Evolutionary conservation across 139 green algal genomes (phyloP), one percentile per base, ranked within the genome.

Genomic region (Chara braunii): DNA sequence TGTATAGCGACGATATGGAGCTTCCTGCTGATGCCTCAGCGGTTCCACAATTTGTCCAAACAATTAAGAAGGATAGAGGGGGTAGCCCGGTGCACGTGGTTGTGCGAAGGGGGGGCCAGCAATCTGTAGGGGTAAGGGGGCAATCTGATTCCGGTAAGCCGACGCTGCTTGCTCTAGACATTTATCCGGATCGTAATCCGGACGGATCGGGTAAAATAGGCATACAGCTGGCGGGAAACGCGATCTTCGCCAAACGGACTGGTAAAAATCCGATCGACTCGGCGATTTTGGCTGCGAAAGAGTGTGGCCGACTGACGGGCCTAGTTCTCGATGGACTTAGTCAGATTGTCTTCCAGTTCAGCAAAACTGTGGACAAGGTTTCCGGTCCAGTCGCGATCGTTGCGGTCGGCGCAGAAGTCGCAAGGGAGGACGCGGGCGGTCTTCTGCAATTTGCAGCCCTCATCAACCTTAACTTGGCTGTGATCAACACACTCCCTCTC

Each of bases 391-490:
- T 99, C 14, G 91, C 91, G n/a, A 96, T 97, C 42, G 81, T 99
- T 34, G 86, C 86, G 3, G 84, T 87, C 4, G 68, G 91, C 3
- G 78, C 81, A 2, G 88, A 98, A 74, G 87, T 97, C 23, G 88
- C 89, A 3, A 77, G 64, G 4, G 70, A 58, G 5, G 83, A 92
- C 73, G 22, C 72, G 0, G 60, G 74, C 23, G 84, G 85, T 28
- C 80, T 95, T 33, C 72, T 59, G 59, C 86, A 96, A 75, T 99
- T 97, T 79, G 88, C 85, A 6, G 92, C 91, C 24, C 86, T 97
- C 33, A 76, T 99, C 26, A 97, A 97, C 77, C 87, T 99, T 74
- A 99, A 99, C 79, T 81, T 99, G 56, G 94, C 91, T 1, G 76
- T 94, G 4, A 87, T 97, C 31, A 99, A 99, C 73, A 63, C 87